Conservation (phyloP, 441 rosid species). For the Omphalea diandra region DNA sequence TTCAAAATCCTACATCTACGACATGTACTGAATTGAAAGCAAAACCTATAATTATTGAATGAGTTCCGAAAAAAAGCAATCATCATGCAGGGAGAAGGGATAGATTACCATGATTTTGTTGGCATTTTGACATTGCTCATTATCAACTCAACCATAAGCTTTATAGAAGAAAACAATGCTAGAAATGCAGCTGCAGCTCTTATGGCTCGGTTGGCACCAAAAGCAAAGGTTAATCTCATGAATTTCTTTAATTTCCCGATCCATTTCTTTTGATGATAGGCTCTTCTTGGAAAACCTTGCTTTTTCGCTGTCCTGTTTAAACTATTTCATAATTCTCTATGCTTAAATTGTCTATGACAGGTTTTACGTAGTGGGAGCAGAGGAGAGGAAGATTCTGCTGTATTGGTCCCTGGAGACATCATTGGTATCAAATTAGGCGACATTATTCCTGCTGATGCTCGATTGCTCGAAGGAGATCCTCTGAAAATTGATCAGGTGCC, state of each 20-base stretch:
- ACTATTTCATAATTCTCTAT: background rate
- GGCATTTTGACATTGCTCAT: constrained; percentile 72
- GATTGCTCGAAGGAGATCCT: constrained; percentile 90
- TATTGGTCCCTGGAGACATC: constrained; percentile 82
- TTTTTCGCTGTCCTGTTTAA: too few species aligned
- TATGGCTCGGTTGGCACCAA: constrained; percentile 34
- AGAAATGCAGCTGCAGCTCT: constrained; percentile 70
- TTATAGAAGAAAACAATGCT: constrained; percentile 93
- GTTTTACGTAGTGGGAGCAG: constrained; percentile 77
- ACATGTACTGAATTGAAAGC: background rate
- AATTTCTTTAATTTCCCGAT: background rate
- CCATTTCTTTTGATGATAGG: background rate
- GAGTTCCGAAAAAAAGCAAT: background rate
- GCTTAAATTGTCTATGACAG: constrained; percentile 22
- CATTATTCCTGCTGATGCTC: constrained; percentile 86
- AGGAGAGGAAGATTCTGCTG: constrained; percentile 79
- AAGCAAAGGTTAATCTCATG: constrained; percentile 24
- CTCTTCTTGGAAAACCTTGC: background rate
- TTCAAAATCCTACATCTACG: background rate
- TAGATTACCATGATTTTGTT: constrained; percentile 88
- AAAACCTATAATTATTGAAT: background rate
- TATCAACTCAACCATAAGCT: constrained; percentile 89
- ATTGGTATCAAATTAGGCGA: constrained; percentile 88
- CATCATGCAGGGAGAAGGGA: constrained; percentile 58
- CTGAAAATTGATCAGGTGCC: constrained; percentile 79